These are phyloP conservation scores for Colletotrichum sp. DNA, from an alignment of 2,329 filamentous ascomycete species.

Conservation along the genomic window DNA sequence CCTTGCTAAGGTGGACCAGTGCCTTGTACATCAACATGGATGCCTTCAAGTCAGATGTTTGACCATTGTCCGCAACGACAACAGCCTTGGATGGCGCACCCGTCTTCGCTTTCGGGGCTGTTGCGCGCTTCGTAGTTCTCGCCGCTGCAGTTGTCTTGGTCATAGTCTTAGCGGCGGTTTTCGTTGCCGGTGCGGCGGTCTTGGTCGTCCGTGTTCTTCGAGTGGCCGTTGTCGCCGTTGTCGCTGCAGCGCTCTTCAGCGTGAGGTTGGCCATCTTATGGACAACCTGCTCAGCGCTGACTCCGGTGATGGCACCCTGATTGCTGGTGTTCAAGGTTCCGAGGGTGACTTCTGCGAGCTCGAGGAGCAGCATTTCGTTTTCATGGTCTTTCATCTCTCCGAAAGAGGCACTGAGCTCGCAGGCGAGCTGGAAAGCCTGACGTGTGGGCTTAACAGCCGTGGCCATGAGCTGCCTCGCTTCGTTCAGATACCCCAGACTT, in stretches of 20 bases:
- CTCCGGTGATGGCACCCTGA: neutral
- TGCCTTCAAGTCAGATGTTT: constrained; percentile 36
- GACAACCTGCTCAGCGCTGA: constrained; percentile 35
- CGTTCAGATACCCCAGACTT: constrained; percentile 59
- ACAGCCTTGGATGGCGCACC: constrained; percentile 17
- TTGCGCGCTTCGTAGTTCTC: constrained; percentile 16
- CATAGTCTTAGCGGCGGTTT: neutral
- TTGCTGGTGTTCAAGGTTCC: constrained; percentile 4
- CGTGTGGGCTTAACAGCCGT: constrained; percentile 48
- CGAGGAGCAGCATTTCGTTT: constrained; percentile 48
- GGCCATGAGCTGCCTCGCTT: constrained; percentile 55
- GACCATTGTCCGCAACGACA: neutral
- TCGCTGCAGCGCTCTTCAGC: constrained; percentile 27
- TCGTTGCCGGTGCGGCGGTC: constrained; percentile 22
- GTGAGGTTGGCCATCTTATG: constrained; percentile 39
- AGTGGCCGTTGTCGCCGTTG: constrained; percentile 23
- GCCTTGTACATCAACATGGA: constrained; percentile 48
- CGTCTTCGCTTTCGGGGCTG: constrained; percentile 28
- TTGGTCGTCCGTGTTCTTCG: constrained; percentile 22
- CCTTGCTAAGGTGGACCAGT: constrained; percentile 50
- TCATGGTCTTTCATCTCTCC: constrained; percentile 52
- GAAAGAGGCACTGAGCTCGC: constrained; percentile 62
- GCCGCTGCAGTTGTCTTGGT: constrained; percentile 2
- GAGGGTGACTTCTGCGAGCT: constrained; percentile 53
- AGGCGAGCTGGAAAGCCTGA: constrained; percentile 53